A percentile compares a stretch with the other conserved stretches of the same genome.
These are phyloP conservation scores for Penicillium occitanis DNA, from an alignment of 2,329 filamentous ascomycete genomes.

Conservation along the genomic window DNA sequence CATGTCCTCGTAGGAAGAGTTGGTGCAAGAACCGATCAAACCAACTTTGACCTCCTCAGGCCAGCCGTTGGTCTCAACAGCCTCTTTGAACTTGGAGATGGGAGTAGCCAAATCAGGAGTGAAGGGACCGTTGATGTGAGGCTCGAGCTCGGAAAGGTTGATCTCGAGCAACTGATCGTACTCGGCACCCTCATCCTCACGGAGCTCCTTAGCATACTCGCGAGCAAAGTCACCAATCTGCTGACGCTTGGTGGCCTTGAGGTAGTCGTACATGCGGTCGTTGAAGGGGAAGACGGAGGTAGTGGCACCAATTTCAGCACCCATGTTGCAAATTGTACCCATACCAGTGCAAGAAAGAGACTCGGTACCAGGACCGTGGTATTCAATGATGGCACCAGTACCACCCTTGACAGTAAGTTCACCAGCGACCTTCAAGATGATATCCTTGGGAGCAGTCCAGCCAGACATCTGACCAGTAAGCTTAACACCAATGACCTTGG, in stretches of 20 bases:
- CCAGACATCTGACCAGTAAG: constrained; percentile 85
- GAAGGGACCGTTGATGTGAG: constrained; percentile 98
- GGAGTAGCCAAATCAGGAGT: constrained; percentile 97
- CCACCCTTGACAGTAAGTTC: constrained; percentile 98
- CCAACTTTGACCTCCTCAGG: constrained; percentile 95
- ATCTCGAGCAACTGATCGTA: constrained; percentile 97
- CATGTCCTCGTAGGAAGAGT: constrained; percentile 89
- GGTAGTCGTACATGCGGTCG: constrained; percentile 96
- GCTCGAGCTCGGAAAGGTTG: constrained; percentile 91
- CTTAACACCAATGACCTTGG: constrained; percentile 94
- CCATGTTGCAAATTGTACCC: constrained; percentile 75
- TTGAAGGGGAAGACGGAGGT: constrained; percentile 98
- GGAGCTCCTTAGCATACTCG: constrained; percentile 78
- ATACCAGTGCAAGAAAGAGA: constrained; percentile 79
- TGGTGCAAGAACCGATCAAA: constrained; percentile 97
- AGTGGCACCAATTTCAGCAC: constrained; percentile 67
- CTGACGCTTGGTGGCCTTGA: constrained; percentile 83
- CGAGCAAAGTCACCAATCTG: constrained; percentile 89
- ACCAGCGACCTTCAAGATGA: constrained; percentile 95
- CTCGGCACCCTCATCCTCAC: constrained; percentile 83
- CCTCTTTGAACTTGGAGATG: constrained; percentile 95
- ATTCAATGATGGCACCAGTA: constrained; percentile 73
- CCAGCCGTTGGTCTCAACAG: constrained; percentile 93
- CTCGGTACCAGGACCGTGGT: constrained; percentile 67
- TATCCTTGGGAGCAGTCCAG: constrained; percentile 94